Percentiles rank a stretch among this genome's conserved stretches.
Evolutionary conservation across 1,284 basidiomycete genomes (phyloP).

Genomic region (Xerocomus amazonicus): DNA sequence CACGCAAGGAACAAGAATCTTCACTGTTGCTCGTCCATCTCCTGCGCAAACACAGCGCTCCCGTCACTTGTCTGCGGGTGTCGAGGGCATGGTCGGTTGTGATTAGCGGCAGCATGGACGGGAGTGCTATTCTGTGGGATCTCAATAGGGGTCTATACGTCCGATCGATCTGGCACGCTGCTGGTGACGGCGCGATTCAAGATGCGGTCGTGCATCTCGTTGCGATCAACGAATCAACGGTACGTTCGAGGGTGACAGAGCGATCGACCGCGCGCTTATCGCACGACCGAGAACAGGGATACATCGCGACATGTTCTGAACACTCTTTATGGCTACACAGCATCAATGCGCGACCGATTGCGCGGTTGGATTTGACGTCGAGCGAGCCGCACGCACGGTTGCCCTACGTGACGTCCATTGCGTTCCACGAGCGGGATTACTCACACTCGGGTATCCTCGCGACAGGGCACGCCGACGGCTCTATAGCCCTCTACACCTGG

Average conservation of each 20-base stretch:
- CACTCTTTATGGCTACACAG: constrained; percentile 72
- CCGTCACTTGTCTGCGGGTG: constrained; percentile 67
- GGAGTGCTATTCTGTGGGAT: constrained; percentile 88
- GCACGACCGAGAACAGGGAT: constrained; percentile 50
- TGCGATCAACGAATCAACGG: constrained; percentile 82
- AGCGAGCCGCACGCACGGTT: constrained; percentile 36
- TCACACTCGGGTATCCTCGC: constrained; percentile 66
- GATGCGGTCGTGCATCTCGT: constrained; percentile 60
- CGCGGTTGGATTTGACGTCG: constrained; percentile 56
- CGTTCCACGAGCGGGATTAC: constrained; percentile 82
- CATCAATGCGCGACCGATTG: constrained; percentile 75
- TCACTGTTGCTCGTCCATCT: constrained; percentile 58
- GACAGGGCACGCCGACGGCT: constrained; percentile 63
- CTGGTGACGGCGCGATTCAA: constrained; percentile 33
- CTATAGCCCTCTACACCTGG: constrained; percentile 70
- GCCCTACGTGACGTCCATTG: constrained; percentile 59
- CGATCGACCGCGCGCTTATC: not conserved
- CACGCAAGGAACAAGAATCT: constrained; percentile 28
- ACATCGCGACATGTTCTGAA: constrained; percentile 77
- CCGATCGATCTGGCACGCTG: constrained; percentile 69
- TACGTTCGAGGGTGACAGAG: constrained; percentile 36
- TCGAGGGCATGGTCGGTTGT: constrained; percentile 82
- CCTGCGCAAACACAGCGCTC: constrained; percentile 71
- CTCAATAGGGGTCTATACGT: constrained; percentile 79
- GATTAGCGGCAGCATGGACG: constrained; percentile 83